Base-by-base conservation (phyloP, 208 protist genomes). In the Naegleria lovaniensis region DNA sequence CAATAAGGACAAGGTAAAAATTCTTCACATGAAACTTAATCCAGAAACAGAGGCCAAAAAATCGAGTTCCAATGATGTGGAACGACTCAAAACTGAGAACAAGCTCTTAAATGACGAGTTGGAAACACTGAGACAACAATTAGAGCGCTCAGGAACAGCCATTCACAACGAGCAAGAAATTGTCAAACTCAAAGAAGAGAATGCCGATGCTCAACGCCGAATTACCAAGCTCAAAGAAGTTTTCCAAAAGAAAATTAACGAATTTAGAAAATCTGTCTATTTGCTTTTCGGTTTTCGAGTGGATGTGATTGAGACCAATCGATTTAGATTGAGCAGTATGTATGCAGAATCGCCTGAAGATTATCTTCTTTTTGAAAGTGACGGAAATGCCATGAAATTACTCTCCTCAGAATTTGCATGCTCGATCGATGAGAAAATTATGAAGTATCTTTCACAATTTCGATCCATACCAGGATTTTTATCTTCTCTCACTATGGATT, bases 211-310 rank as follows among this genome's bases (percentile, higher is more conserved):
- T 3, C 29, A 85, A 48, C 15, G 16, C 4, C 11, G 36, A 40
- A 85, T 85, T 48, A 39, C 16, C 11, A 85, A 36, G 11, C 33
- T 85, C 2, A 85, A 85, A 85, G 36, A 85, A 85, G 83, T 85
- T 43, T 85, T 85, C 36, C 16, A 85, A 85, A 85, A 85, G 83
- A 85, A 29, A 85, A 43, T 43, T 39, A 36, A 85, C 36, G 83
- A 85, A 25, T 85, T 85, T 85, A 85, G 83, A 85, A 85, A 48
- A 85, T 22, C 33, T 19, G 41, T 85, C 36, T 85, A 85, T 85
- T 43, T 85, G 0, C 41, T 85, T 29, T 85, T 85, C 41, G 83
- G 83, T 25, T 85, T 85, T 43, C 43, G 83, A 85, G 40, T 85
- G 39, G 83, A 85, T 48, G 83, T 43, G 11, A 48, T 48, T 19